Evolutionary conservation across 176 grass and related monocot species (phyloP), one percentile per base, ranked within the genome.

Genomic region (Avena eriantha): DNA sequence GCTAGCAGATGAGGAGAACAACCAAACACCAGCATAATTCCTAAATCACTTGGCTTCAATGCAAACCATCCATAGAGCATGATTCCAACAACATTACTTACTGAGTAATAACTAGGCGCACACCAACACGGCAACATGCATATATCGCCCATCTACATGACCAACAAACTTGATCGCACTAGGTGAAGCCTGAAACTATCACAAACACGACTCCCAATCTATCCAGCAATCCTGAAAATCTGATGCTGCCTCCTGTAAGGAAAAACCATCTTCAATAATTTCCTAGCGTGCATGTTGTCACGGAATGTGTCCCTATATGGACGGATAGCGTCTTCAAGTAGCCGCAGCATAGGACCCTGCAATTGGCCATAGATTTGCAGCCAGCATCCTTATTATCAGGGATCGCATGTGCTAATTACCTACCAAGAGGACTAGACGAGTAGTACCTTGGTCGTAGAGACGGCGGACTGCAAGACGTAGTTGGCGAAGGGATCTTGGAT

Each of bases 401-500:
- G 22, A 10, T 29, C 16, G 1, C 1, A 19, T 18, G 56, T 59
- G 55, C 19, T 57, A 57, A 7, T 29, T 21, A 19, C 12, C 1
- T 4, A 29, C 2, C 0, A 0, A 7, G 55, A 58, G 54, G 54
- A 7, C 16, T 8, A 29, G 29, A 29, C 29, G 29, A 29, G 29
- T 29, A 29, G 6, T 71, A 85, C 85, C 77, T 24, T 9, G 12
- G 29, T 53, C 1, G 10, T 15, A 5, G 11, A 3, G 39, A 75
- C 46, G 11, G 78, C 85, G 9, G 78, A 41, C 29, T 87, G 78
- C 24, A 81, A 4, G 78, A 81, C 78, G 16, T 53, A 87, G 78
- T 87, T 81, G 26, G 85, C 85, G 10, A 26, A 87, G 58, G 67
- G 85, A 70, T 87, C 78, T 24, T 16, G 13, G 55, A 87, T 73